These are phyloP conservation scores for Amoebophrya sp. DNA, from an alignment of 169 alveolate species.

Conservation along the genomic window DNA sequence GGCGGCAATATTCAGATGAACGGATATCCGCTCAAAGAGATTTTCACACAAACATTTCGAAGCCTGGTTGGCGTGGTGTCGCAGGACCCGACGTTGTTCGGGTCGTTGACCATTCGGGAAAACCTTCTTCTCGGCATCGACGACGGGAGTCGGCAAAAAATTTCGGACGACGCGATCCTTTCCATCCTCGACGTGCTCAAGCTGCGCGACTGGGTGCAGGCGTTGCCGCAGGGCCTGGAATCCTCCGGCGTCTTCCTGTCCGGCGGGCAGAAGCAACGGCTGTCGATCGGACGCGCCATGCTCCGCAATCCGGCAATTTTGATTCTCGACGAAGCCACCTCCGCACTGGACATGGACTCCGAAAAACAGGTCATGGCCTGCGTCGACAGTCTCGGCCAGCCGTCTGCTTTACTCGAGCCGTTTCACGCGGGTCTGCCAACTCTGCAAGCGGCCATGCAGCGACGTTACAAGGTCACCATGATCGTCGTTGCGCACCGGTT, in stretches of 20 bases:
- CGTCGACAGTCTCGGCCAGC: background rate
- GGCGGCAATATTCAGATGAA: background rate
- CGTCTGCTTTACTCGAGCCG: no score
- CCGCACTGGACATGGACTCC: constrained; percentile 45
- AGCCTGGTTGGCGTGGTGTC: background rate
- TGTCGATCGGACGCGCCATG: background rate
- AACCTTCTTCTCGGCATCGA: background rate
- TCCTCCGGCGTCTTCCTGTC: background rate
- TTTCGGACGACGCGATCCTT: background rate
- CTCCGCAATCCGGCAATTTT: background rate
- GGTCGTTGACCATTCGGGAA: background rate
- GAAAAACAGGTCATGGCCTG: constrained; percentile 39
- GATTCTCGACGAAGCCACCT: constrained; percentile 40
- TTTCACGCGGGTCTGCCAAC: no score
- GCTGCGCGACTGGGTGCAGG: background rate
- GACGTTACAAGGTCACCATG: constrained; percentile 38
- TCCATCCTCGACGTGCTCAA: no score
- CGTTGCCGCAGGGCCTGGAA: background rate
- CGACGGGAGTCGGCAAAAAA: background rate
- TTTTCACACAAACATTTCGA: background rate
- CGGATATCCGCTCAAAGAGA: background rate
- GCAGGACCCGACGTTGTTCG: background rate
- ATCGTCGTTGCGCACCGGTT: constrained; percentile 57
- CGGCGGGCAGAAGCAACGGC: background rate
- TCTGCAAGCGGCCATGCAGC: background rate